phyloP scores from a whole-genome alignment of 2,329 filamentous ascomycete species.

The Ascocoryne sarcoides region DNA sequence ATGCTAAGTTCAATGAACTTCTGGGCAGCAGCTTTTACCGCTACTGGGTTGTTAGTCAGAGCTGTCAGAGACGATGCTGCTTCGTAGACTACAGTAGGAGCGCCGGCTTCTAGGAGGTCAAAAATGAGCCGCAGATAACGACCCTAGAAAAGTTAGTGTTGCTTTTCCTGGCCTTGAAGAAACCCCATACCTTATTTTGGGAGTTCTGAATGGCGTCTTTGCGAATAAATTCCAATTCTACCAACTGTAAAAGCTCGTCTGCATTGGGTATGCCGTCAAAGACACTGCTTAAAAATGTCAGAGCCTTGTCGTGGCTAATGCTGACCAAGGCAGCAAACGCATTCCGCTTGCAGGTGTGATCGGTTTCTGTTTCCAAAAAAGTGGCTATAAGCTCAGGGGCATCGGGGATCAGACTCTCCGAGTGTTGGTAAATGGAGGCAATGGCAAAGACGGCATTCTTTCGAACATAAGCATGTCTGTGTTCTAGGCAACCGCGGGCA shows the following conservation, averaged over 20 bases:
- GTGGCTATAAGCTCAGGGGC: constrained; percentile 83
- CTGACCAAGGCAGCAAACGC: constrained; percentile 85
- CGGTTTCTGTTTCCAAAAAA: constrained; percentile 85
- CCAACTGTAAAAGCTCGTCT: constrained; percentile 86
- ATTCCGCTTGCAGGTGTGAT: constrained; percentile 95
- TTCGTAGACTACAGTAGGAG: constrained; percentile 95
- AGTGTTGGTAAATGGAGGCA: constrained; percentile 84
- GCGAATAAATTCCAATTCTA: constrained; percentile 93
- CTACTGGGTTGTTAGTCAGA: constrained; percentile 91
- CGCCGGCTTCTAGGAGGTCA: constrained; percentile 84
- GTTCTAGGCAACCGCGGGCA: constrained; percentile 83
- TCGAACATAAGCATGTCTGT: constrained; percentile 93
- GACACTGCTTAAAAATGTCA: constrained; percentile 77
- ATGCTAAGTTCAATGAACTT: constrained; percentile 98
- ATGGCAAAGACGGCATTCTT: constrained; percentile 97
- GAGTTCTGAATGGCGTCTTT: constrained; percentile 94
- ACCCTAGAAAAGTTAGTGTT: constrained; percentile 42
- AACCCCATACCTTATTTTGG: constrained; percentile 69
- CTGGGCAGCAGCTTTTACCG: constrained; percentile 88
- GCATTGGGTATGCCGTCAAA: constrained; percentile 93
- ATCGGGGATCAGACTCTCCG: constrained; percentile 86
- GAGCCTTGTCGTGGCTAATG: constrained; percentile 88
- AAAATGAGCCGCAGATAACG: constrained; percentile 92
- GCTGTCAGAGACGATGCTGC: constrained; percentile 91
- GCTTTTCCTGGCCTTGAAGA: background rate